Evolutionary conservation across 495 filamentous ascomycete species (phyloP).

Genomic region (Hypoxylon crocopeplum): DNA sequence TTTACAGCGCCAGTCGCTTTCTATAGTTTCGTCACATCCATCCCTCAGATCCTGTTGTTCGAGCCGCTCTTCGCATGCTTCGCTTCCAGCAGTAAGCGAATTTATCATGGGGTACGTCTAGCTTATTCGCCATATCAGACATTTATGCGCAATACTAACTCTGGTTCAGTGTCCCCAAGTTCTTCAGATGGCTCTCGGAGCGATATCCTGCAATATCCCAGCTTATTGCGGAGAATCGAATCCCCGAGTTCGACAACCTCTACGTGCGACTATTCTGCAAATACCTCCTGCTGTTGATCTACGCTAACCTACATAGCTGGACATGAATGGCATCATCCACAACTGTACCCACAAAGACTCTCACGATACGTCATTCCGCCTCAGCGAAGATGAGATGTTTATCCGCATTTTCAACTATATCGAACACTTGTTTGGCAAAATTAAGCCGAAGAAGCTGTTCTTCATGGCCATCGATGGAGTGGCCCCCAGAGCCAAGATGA

Average conservation of each 20-base stretch:
- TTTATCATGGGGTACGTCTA: slow-evolving; percentile 32
- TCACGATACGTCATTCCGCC: slow-evolving; percentile 80
- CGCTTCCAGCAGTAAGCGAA: not conserved
- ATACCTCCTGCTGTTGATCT: slow-evolving; percentile 6
- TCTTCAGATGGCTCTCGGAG: slow-evolving; percentile 92
- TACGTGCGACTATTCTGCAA: slow-evolving; percentile 65
- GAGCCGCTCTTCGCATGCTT: not conserved
- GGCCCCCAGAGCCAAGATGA: slow-evolving; percentile 98
- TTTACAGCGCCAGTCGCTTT: not conserved
- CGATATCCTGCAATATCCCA: slow-evolving; percentile 98
- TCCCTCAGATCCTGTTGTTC: not conserved
- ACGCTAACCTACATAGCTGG: slow-evolving; percentile 61
- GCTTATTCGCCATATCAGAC: not conserved
- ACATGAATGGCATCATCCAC: slow-evolving; percentile 99
- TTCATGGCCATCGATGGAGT: slow-evolving; percentile 99
- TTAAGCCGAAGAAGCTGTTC: slow-evolving; percentile 96
- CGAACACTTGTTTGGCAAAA: slow-evolving; percentile 97
- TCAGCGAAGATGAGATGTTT: slow-evolving; percentile 98
- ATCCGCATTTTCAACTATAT: slow-evolving; percentile 99
- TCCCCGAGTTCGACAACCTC: slow-evolving; percentile 98
- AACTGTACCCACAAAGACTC: slow-evolving; percentile 98
- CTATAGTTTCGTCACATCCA: not conserved
- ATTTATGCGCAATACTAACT: slow-evolving; percentile 3
- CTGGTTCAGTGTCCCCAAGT: slow-evolving; percentile 92
- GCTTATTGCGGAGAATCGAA: slow-evolving; percentile 98